Evolutionary conservation across 495 filamentous ascomycete species (phyloP), one percentile per base, ranked within the genome.

Genomic region (Copromyces sp.): DNA sequence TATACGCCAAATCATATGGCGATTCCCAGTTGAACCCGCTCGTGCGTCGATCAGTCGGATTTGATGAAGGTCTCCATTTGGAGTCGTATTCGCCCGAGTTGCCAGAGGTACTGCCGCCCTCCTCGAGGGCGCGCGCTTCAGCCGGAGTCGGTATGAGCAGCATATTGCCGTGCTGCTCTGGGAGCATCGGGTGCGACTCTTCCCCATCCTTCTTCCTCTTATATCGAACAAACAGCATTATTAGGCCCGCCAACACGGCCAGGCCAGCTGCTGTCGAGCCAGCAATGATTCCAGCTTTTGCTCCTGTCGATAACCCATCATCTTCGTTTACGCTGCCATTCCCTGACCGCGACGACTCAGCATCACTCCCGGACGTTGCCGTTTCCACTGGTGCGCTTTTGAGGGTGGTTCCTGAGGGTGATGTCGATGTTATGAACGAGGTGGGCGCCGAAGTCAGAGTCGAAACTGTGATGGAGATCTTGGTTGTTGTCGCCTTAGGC

Each of bases 101-200:
- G 9, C 71, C 68, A 6, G 37, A 17, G 68, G 53, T 37, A 20
- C 29, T 39, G 39, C 32, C 37, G 41, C 47, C 59, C 16, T 45
- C 69, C 39, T 39, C 68, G 14, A 59, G 70, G 44, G 47, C 68
- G 69, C 39, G 72, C 29, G 35, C 40, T 40, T 71, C 71, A 12
- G 71, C 71, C 12, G 71, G 39, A 4, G 72, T 70, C 11, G 76
- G 73, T 44, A 47, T 45, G 12, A 72, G 12, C 29, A 71, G 72
- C 65, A 69, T 68, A 68, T 77, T 74, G n/a, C 69, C 71, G 69
- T 73, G 61, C 53, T 74, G 45, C 20, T 75, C 76, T 11, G 75
- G 73, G 3, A 82, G 75, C 81, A 83, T 83, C 3, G 79, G 80
- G 53, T 78, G 79, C 17, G 75, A 76, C 53, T 82, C 81, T 59